Percentiles rank a stretch among this genome's conserved stretches.
Evolutionary conservation across 2,329 filamentous ascomycete species (phyloP).

Genomic region (Claviceps pazoutovae): DNA sequence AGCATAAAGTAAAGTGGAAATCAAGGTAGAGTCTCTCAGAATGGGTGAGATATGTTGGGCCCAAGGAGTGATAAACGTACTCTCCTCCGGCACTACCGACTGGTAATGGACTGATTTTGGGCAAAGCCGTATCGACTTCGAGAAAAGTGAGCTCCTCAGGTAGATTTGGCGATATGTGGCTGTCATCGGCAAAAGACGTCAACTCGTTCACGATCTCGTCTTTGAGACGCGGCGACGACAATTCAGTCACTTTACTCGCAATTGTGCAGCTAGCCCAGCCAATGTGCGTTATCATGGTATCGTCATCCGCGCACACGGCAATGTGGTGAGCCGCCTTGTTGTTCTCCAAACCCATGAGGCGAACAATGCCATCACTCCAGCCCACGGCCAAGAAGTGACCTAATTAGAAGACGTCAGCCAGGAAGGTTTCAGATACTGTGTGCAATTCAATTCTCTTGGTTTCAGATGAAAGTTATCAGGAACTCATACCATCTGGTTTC

Average conservation of each 20-base stretch:
- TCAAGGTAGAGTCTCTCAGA: too few relatives aligned
- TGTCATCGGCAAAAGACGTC: neutral
- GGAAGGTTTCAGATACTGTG: neutral
- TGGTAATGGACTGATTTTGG: slow-evolving; percentile 61
- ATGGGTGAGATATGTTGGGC: slow-evolving; percentile 5
- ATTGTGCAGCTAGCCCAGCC: slow-evolving; percentile 36
- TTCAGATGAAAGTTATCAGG: neutral
- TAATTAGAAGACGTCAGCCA: slow-evolving; percentile 14
- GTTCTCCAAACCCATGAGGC: slow-evolving; percentile 65
- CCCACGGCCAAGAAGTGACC: slow-evolving; percentile 68
- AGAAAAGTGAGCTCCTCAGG: slow-evolving; percentile 59
- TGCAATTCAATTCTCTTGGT: neutral
- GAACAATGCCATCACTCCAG: slow-evolving; percentile 68
- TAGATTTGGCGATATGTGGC: slow-evolving; percentile 33
- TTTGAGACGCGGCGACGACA: slow-evolving; percentile 5
- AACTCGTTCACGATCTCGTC: slow-evolving; percentile 8
- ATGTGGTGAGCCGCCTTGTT: slow-evolving; percentile 70
- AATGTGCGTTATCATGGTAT: slow-evolving; percentile 34
- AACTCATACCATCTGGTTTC: slow-evolving; percentile 50
- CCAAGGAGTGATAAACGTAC: slow-evolving; percentile 27
- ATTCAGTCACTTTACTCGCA: slow-evolving; percentile 14
- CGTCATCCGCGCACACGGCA: slow-evolving; percentile 30
- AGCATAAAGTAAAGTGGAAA: too few relatives aligned
- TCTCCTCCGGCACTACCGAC: slow-evolving; percentile 43
- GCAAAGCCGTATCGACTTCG: slow-evolving; percentile 62